These are phyloP conservation scores for Pseudoturritis turrita DNA, from an alignment of 345 rosid genomes.

Conservation along the genomic window DNA sequence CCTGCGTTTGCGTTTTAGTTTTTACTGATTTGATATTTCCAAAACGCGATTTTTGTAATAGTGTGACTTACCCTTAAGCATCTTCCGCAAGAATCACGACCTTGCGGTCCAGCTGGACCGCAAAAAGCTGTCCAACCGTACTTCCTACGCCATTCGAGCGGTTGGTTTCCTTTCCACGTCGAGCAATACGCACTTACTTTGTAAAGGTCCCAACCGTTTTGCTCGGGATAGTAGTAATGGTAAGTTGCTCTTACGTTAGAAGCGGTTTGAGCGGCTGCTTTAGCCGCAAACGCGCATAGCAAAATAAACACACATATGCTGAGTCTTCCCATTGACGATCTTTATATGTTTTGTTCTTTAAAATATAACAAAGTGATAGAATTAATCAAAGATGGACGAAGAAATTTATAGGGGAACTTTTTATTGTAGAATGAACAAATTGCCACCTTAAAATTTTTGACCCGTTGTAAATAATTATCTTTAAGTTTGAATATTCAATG, in stretches of 20 bases:
- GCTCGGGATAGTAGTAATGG: slow-evolving; percentile 41
- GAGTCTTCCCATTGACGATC: not conserved
- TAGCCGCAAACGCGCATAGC: slow-evolving; percentile 20
- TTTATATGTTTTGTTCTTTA: not conserved
- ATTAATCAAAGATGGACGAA: not conserved
- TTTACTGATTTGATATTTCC: not conserved
- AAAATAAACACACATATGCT: slow-evolving; percentile 6
- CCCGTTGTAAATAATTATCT: not conserved
- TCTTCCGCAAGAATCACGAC: slow-evolving; percentile 45
- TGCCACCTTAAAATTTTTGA: not conserved
- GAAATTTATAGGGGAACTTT: not conserved
- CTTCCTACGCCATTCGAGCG: slow-evolving; percentile 44
- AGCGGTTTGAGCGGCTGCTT: slow-evolving; percentile 35
- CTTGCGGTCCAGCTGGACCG: slow-evolving; percentile 46
- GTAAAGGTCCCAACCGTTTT: slow-evolving; percentile 44
- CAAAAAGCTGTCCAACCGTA: slow-evolving; percentile 62
- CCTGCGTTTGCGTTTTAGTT: slow-evolving; percentile 23
- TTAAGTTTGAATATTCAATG: slow-evolving; percentile 9
- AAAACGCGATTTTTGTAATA: not conserved
- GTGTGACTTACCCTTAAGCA: slow-evolving; percentile 38
- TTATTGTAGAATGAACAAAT: not conserved
- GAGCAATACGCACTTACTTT: slow-evolving; percentile 47
- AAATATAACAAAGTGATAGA: not conserved
- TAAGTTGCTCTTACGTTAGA: slow-evolving; percentile 51
- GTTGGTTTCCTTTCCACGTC: slow-evolving; percentile 48